Evolutionary conservation across 2,329 filamentous ascomycete species (phyloP), one percentile per base, ranked within the genome.

Genomic region (Colletotrichum musae): DNA sequence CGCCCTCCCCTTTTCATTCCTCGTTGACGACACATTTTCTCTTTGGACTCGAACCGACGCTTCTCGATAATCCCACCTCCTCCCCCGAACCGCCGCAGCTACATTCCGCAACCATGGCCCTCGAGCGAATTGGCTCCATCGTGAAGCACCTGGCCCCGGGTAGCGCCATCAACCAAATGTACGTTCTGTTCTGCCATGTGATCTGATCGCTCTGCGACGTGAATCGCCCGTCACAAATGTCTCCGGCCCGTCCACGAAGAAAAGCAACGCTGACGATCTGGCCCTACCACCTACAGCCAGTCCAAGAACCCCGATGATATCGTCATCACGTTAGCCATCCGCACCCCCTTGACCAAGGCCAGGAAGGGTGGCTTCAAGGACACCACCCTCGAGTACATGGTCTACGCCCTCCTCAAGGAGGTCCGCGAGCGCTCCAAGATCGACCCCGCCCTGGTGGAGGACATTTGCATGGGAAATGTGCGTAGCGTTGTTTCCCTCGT

Each of bases 341-440:
- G 96, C 65, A 98, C 95, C 32, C 94, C 96, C 0, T 88, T 99
- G 71, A 88, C 92, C 78, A 98, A 98, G 85, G 94, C 89, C 60
- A 88, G 87, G 80, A 98, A 97, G 87, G 95, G 96, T 73, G 94
- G 94, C 50, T 93, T 99, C 86, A 98, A 98, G 86, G 95, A 99
- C 80, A 97, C 94, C 6, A 88, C 88, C 48, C 89, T 98, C 72
- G 96, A 99, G 81, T 95, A 92, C 81, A 86, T 99, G 66, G 80
- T 97, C 70, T 94, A 94, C 79, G 90, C 94, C 69, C 86, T 97
- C 57, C 84, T 98, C 74, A 93, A 96, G 85, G 86, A 94, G 79
- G 88, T 93, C 59, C 82, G 90, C 64, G 85, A 91, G 72, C 91
- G 91, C 77, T 91, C 92, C 72, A 93, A 92, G 66, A 83, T 98